Percentiles rank a stretch among this genome's conserved stretches.
phyloP scores from a whole-genome alignment of 352 stramenopile genomes.

The Detonula confervacea region DNA sequence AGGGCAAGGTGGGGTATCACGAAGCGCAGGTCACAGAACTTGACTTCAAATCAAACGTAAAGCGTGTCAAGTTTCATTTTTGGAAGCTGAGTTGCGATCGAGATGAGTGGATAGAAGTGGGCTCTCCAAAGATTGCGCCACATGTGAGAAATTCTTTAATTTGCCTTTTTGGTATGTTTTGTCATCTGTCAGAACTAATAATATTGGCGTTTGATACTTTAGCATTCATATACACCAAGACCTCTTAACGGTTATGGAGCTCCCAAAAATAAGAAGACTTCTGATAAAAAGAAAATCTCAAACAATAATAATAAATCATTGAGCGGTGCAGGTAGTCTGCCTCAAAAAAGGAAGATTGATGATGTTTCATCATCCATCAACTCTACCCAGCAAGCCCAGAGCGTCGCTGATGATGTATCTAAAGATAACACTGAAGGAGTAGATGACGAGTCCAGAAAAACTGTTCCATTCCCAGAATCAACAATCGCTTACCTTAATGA shows the following conservation, averaged over 20 bases:
- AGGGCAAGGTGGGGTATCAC: slow-evolving; percentile 69
- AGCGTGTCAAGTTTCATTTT: slow-evolving; percentile 81
- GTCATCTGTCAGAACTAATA: slow-evolving; percentile 4
- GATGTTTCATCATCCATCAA: neutral
- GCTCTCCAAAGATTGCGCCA: slow-evolving; percentile 70
- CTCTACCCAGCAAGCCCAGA: neutral
- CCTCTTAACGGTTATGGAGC: slow-evolving; percentile 34
- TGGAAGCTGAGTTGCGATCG: slow-evolving; percentile 1
- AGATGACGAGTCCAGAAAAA: slow-evolving; percentile 25
- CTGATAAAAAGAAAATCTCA: slow-evolving; percentile 15
- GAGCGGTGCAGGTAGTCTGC: slow-evolving; percentile 1
- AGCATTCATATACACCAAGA: slow-evolving; percentile 60
- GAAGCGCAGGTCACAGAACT: slow-evolving; percentile 73
- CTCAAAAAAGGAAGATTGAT: slow-evolving; percentile 37
- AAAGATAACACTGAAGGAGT: no score
- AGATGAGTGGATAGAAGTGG: slow-evolving; percentile 74
- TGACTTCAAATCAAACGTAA: slow-evolving; percentile 72
- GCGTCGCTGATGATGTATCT: neutral
- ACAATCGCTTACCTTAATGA: slow-evolving; percentile 50
- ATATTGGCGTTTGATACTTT: no score
- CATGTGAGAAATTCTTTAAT: slow-evolving; percentile 65
- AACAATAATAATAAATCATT: slow-evolving; percentile 13
- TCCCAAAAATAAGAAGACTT: slow-evolving; percentile 47
- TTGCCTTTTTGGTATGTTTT: slow-evolving; percentile 1
- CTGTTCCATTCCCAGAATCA: slow-evolving; percentile 31